These are phyloP conservation scores for Alternaria brassicae DNA, from an alignment of 2,329 filamentous ascomycete genomes.

Conservation along the genomic window DNA sequence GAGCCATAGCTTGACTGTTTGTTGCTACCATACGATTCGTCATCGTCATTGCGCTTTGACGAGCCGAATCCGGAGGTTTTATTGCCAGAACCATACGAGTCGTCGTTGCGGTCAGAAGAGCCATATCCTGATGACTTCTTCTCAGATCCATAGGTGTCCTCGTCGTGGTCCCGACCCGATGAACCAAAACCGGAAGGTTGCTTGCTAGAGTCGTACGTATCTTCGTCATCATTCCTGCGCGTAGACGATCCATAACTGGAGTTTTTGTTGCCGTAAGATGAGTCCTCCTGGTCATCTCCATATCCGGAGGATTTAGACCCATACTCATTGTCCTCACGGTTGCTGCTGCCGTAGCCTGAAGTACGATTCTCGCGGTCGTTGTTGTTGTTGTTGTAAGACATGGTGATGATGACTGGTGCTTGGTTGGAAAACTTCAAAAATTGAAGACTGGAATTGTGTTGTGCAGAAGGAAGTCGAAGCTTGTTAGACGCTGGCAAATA, in stretches of 20 bases:
- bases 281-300: slow-evolving; percentile 15
- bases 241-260: slow-evolving; percentile 12
- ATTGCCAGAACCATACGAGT: slow-evolving; percentile 19
- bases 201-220: neutral
- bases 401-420: neutral
- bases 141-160: slow-evolving; percentile 12
- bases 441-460: neutral
- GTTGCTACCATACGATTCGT: slow-evolving; percentile 10
- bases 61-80: slow-evolving; percentile 13
- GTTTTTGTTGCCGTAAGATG: slow-evolving; percentile 6
- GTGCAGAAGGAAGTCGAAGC: neutral
- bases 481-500: neutral
- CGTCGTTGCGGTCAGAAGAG: slow-evolving; percentile 7
- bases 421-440: neutral
- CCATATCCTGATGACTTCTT: slow-evolving; percentile 12
- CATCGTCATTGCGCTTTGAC: slow-evolving; percentile 7
- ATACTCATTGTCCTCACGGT: slow-evolving; percentile 11
- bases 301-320: slow-evolving; percentile 13
- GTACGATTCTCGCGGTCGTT: slow-evolving; percentile 10
- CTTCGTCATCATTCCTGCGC: slow-evolving; percentile 3
- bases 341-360: slow-evolving; percentile 13
- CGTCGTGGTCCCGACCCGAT: neutral
- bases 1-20: slow-evolving; percentile 13
- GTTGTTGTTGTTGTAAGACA: slow-evolving; percentile 20
- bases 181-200: too few relatives aligned